Evolutionary conservation across 164 flowering plant genomes (phyloP).

Genomic region (Kingdonia uniflora): DNA sequence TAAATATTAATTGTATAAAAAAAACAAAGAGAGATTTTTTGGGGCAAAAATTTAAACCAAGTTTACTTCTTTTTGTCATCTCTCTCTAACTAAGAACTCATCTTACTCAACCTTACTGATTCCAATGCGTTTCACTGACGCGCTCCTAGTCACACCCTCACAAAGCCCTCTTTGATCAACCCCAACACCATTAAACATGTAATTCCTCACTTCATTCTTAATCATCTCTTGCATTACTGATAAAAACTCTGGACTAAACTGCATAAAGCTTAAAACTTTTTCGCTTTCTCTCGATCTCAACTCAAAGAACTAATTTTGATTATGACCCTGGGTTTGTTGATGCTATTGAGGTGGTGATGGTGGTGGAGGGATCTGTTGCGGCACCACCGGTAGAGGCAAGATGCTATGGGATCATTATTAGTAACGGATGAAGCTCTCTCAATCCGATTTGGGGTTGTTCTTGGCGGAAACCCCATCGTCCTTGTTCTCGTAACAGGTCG

Average conservation of each 20-base stretch:
- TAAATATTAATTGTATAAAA: neutral
- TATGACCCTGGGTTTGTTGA: neutral
- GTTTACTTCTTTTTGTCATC: neutral
- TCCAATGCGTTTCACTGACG: slow-evolving; percentile 56
- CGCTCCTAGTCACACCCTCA: slow-evolving; percentile 42
- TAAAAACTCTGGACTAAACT: slow-evolving; percentile 47
- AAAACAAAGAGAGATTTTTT: too few species aligned
- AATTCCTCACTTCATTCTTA: slow-evolving; percentile 66
- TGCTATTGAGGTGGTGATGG: neutral
- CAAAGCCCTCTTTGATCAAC: slow-evolving; percentile 30
- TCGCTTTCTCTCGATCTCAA: neutral
- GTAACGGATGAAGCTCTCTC: slow-evolving; percentile 15
- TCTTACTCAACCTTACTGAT: slow-evolving; percentile 47
- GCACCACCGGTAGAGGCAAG: neutral
- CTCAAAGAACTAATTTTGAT: neutral
- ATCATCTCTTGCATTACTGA: slow-evolving; percentile 85
- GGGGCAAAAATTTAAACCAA: slow-evolving; percentile 1
- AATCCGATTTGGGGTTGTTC: slow-evolving; percentile 11
- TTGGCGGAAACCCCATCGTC: slow-evolving; percentile 10
- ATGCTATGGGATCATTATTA: slow-evolving; percentile 32
- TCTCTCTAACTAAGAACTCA: neutral
- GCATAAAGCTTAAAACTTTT: slow-evolving; percentile 20
- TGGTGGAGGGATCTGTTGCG: neutral
- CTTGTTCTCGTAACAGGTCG: slow-evolving; percentile 39
- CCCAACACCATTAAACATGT: slow-evolving; percentile 36